Conservation (phyloP, 2,329 filamentous ascomycete genomes). For the Colletotrichum aenigma region DNA sequence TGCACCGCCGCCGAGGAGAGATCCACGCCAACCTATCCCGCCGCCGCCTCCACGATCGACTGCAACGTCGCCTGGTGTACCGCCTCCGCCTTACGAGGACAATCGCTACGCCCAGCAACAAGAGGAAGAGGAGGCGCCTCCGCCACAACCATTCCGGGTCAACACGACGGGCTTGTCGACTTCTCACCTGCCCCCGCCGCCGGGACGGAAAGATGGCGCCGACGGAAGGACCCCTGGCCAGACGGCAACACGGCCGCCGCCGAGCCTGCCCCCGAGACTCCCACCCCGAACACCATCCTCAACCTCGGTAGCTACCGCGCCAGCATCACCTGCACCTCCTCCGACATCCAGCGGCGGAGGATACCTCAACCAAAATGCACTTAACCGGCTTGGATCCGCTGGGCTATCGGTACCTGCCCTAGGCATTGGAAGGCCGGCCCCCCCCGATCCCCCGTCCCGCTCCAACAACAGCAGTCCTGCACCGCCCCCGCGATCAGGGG, state of each 20-base stretch:
- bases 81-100: conserved; percentile 18
- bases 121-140: conserved; percentile 43
- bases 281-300: conserved; percentile 51
- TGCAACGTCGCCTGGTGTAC: conserved; percentile 38
- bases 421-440: conserved; percentile 62
- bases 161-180: conserved; percentile 76
- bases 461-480: conserved; percentile 31
- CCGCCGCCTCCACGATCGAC: conserved; percentile 29
- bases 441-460: conserved; percentile 23
- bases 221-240: conserved; percentile 32
- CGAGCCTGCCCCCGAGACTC: conserved; percentile 73
- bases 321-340: conserved; percentile 48
- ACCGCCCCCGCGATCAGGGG: conserved; percentile 26
- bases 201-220: conserved; percentile 54
- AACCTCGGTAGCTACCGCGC: conserved; percentile 19
- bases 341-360: conserved; percentile 28
- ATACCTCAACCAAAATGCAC: conserved; percentile 59
- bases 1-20: conserved; percentile 78
- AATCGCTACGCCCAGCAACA: conserved; percentile 21
- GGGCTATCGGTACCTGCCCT: conserved; percentile 81
- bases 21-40: conserved; percentile 23
- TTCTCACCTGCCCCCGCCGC: conserved; percentile 72
- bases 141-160: conserved; percentile 68
- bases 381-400: conserved; percentile 70
- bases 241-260: conserved; percentile 39